phyloP scores from a whole-genome alignment of 2,329 filamentous ascomycete species.

The Stemphylium beticola region DNA sequence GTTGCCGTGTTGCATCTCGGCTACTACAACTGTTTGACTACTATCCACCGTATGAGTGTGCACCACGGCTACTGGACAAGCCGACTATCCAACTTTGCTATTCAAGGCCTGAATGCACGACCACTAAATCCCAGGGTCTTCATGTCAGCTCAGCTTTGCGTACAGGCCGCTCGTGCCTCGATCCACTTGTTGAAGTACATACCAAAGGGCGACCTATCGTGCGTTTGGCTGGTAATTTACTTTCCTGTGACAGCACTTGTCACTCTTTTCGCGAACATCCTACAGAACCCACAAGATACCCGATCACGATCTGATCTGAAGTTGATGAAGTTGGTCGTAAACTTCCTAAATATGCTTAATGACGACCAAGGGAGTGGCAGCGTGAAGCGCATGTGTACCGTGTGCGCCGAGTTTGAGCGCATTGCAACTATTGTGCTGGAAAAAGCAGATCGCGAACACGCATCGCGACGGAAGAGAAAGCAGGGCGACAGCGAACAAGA shows the following conservation, averaged over 20 bases:
- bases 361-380: constrained; percentile 88
- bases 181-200: constrained; percentile 96
- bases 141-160: constrained; percentile 89
- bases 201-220: constrained; percentile 90
- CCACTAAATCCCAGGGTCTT: constrained; percentile 94
- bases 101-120: constrained; percentile 88
- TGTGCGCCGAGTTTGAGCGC: constrained; percentile 95
- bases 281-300: constrained; percentile 92
- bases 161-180: constrained; percentile 88
- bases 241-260: constrained; percentile 95
- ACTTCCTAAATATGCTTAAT: constrained; percentile 87
- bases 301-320: constrained; percentile 87
- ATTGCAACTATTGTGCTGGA: constrained; percentile 92
- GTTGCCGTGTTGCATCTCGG: constrained; percentile 94
- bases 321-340: constrained; percentile 91
- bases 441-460: constrained; percentile 84
- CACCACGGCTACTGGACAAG: constrained; percentile 99
- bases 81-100: constrained; percentile 89
- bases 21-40: constrained; percentile 97
- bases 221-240: constrained; percentile 96
- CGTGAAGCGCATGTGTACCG: constrained; percentile 89
- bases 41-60: constrained; percentile 97
- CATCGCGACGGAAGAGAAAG: constrained; percentile 84
- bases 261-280: constrained; percentile 92
- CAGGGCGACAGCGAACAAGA: constrained; percentile 61